Percentiles rank a stretch among this genome's conserved stretches.
Conservation (phyloP, 2,329 filamentous ascomycete genomes). For the Aspergillus oerlinghausenensis region DNA sequence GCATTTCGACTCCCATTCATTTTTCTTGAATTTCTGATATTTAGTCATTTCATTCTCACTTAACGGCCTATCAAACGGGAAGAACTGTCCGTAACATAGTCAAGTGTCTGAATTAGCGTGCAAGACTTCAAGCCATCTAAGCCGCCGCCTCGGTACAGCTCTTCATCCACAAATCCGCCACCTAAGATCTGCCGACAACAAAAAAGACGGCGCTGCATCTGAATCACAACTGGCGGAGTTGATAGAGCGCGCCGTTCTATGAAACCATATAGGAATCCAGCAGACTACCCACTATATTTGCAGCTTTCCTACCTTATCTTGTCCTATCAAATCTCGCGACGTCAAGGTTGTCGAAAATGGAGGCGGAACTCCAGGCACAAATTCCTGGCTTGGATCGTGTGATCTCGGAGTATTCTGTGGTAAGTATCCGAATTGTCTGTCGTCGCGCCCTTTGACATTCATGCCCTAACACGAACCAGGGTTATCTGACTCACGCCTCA, state of each 20-base stretch:
- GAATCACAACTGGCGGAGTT: not conserved
- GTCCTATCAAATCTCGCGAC: not conserved
- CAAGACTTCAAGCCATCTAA: not conserved
- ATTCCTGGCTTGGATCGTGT: constrained; percentile 85
- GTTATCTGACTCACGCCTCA: constrained; percentile 90
- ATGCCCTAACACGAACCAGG: constrained; percentile 37
- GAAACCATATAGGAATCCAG: not conserved
- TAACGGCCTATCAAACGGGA: not conserved
- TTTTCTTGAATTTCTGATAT: not conserved
- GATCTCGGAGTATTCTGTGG: constrained; percentile 82
- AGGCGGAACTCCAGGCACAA: constrained; percentile 77
- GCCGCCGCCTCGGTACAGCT: not conserved
- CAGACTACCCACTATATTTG: not conserved
- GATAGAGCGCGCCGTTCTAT: not conserved
- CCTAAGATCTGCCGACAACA: not conserved
- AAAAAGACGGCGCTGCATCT: not conserved
- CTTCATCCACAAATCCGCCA: not conserved
- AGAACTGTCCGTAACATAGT: not conserved
- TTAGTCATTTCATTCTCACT: not conserved
- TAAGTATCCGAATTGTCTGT: constrained; percentile 23
- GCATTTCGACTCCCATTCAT: not conserved
- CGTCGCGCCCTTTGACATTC: not conserved
- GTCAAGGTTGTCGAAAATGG: constrained; percentile 53
- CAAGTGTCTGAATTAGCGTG: not conserved
- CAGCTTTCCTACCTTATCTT: not conserved